These are phyloP conservation scores for Megacollybia marginata DNA, from an alignment of 768 basidiomycete genomes.

Conservation along the genomic window DNA sequence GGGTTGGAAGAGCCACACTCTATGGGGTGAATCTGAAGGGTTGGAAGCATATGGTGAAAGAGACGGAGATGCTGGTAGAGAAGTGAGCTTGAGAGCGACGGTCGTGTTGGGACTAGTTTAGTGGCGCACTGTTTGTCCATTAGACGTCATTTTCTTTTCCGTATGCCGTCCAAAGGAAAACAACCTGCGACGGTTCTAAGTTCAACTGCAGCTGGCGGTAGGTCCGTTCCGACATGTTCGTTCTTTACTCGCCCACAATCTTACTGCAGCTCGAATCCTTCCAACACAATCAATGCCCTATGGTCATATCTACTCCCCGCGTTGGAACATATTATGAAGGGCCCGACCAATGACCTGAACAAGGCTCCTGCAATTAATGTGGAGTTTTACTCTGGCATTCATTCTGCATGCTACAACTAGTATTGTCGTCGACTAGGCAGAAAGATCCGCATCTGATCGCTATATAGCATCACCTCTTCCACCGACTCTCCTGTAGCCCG, in stretches of 20 bases:
- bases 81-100: conserved; percentile 5
- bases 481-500: conserved; percentile 36
- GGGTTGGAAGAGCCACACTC: conserved; percentile 79
- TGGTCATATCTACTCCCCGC: conserved; percentile 75
- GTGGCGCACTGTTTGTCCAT: not conserved
- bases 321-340: conserved; percentile 68
- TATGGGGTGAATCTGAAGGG: conserved; percentile 13
- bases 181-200: no score
- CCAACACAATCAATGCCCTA: conserved; percentile 61
- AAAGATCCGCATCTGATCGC: conserved; percentile 11
- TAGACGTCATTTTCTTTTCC: no score
- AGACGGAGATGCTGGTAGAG: conserved; percentile 14
- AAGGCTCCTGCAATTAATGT: conserved; percentile 70
- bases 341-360: conserved; percentile 48
- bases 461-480: conserved; percentile 45
- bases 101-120: conserved; percentile 8
- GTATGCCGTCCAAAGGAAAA: no score
- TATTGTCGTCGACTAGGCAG: conserved; percentile 22
- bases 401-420: conserved; percentile 82
- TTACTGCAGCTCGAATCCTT: conserved; percentile 36
- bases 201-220: no score
- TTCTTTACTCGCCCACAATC: not conserved
- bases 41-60: conserved; percentile 30
- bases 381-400: conserved; percentile 67
- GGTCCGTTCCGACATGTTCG: no score